phyloP scores from a whole-genome alignment of 2,329 filamentous ascomycete genomes.

The Myrmaecium sp. region DNA sequence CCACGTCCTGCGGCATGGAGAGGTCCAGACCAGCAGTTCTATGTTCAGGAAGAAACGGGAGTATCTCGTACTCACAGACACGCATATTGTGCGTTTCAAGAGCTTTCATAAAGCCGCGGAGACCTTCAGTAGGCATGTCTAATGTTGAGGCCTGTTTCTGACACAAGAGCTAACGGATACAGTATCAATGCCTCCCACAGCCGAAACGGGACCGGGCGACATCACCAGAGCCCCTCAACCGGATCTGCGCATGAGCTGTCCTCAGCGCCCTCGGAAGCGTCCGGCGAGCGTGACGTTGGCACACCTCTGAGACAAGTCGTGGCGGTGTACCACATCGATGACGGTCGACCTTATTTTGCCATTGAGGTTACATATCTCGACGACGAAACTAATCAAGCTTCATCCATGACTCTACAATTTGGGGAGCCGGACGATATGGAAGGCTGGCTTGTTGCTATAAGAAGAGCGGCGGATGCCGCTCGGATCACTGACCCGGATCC shows the following conservation, averaged over 20 bases:
- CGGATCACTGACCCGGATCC: constrained; percentile 33
- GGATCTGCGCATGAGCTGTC: constrained; percentile 46
- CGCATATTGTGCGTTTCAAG: constrained; percentile 51
- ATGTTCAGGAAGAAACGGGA: constrained; percentile 59
- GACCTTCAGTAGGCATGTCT: constrained; percentile 31
- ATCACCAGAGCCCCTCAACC: constrained; percentile 40
- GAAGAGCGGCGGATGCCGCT: constrained; percentile 39
- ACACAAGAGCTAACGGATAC: constrained; percentile 8
- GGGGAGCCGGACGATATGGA: constrained; percentile 47
- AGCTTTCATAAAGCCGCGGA: constrained; percentile 49
- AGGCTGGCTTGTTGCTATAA: constrained; percentile 46
- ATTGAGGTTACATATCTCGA: constrained; percentile 53
- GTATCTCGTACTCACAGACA: constrained; percentile 54
- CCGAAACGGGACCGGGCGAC: constrained; percentile 31
- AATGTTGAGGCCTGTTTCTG: neutral
- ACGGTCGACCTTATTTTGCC: constrained; percentile 47
- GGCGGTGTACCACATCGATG: constrained; percentile 49
- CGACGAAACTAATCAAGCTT: constrained; percentile 43
- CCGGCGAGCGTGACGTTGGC: constrained; percentile 37
- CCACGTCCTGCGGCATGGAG: constrained; percentile 46
- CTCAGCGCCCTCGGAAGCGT: constrained; percentile 29
- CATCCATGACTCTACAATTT: constrained; percentile 47
- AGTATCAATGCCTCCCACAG: constrained; percentile 16
- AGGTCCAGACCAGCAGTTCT: constrained; percentile 51
- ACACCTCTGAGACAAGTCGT: constrained; percentile 50